Base-by-base conservation (phyloP, 2,329 filamentous ascomycete genomes). In the Bisporella sp. region DNA sequence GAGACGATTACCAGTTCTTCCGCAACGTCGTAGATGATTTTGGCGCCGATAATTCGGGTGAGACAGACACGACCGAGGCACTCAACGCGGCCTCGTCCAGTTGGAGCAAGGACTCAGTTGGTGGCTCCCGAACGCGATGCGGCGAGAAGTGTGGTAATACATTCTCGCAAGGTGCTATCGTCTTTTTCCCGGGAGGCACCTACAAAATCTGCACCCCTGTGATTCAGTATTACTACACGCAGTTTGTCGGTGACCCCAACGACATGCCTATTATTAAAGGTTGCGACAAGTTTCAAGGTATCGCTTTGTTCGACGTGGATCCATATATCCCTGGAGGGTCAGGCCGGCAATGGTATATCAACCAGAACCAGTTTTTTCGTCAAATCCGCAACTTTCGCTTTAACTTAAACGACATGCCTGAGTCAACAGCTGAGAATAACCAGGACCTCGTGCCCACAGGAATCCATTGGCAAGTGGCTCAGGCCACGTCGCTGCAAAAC, bases 181-280 rank as follows among this genome's bases (percentile, higher is more conserved):
- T 96, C 45, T 96, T 93, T 74, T 95, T 96, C 73, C 90, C 90
- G 30, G 74, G 86, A 7, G 90, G 90, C 58, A 92, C 81, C 50
- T 96, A 95, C 63, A 62, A 86, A n/a, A 84, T 96, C 57, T 88
- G 81, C 86, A 39, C 35, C 2, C 7, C 90, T n/a, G 81, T 96
- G 59, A 71, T 89, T 46, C 84, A 88, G 66, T 85, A 84, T 69
- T 96, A 96, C 28, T 47, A 47, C 40, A 47, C 43, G 8, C 43
- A 50, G 21, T 30, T 46, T 35, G 48, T 45, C 37, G 41, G 43
- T 28, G 37, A 46, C 21, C 6, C 6, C 5, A 44, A 13, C 4
- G 6, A 13, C 12, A 30, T 21, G 13, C 41, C 41, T 11, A 30
- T 30, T 44, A 13, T 6, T 29, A 44, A 44, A 30, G 6, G 13